These are phyloP conservation scores for Calonectria henricotiae DNA, from an alignment of 2,329 filamentous ascomycete genomes.

Conservation along the genomic window DNA sequence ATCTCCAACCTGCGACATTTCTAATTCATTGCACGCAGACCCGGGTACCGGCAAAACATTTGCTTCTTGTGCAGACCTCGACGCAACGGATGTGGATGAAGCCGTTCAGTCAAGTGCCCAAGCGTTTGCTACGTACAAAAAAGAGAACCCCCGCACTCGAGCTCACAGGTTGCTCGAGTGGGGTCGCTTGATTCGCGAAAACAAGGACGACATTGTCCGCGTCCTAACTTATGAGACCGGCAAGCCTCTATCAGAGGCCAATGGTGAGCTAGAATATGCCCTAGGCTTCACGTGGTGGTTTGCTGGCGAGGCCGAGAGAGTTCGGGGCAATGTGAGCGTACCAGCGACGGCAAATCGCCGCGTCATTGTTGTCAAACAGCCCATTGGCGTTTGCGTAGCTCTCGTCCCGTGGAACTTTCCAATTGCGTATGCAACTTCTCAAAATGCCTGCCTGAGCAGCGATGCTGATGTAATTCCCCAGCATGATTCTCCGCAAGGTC, in stretches of 20 bases:
- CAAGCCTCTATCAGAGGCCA: constrained; percentile 70
- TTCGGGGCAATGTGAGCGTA: constrained; percentile 72
- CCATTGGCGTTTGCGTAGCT: constrained; percentile 36
- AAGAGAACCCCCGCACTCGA: constrained; percentile 55
- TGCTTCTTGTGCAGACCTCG: constrained; percentile 10
- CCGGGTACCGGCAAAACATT: constrained; percentile 10
- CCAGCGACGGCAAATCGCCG: constrained; percentile 67
- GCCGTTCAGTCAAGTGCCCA: constrained; percentile 1
- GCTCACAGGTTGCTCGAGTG: constrained; percentile 58
- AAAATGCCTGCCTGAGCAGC: too few relatives aligned
- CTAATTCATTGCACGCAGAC: not conserved
- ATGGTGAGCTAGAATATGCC: constrained; percentile 72
- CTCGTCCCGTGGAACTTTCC: constrained; percentile 17
- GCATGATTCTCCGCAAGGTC: constrained; percentile 74
- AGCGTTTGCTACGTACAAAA: constrained; percentile 52
- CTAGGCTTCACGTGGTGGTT: constrained; percentile 73
- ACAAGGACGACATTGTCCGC: constrained; percentile 60
- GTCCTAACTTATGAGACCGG: constrained; percentile 69
- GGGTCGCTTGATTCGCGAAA: constrained; percentile 57
- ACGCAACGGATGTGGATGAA: not conserved
- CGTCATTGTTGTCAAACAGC: constrained; percentile 78
- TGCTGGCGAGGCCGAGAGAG: constrained; percentile 62
- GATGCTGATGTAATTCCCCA: constrained; percentile 39
- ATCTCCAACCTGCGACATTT: too few relatives aligned
- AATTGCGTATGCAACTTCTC: constrained; percentile 46